These are phyloP conservation scores for Rhodamnia rubescens DNA, from an alignment of 345 rosid species.

Conservation along the genomic window DNA sequence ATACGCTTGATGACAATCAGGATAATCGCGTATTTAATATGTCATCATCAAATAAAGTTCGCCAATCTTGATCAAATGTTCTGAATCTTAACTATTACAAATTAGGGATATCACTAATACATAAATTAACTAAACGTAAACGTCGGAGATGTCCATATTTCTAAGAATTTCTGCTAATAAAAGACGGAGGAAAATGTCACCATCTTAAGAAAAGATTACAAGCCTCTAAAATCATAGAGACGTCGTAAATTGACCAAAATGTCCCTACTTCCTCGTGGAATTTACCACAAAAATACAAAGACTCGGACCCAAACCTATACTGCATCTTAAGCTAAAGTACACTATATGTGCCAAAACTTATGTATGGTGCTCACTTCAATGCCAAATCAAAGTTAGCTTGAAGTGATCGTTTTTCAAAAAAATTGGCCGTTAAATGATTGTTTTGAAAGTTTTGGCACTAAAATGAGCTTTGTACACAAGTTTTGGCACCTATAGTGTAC, in stretches of 20 bases:
- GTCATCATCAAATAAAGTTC: not conserved
- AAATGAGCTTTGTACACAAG: too few species aligned
- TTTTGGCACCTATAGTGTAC: too few species aligned
- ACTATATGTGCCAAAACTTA: too few species aligned
- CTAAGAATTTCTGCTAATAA: not conserved
- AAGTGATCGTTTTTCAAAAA: too few species aligned
- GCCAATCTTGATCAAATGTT: not conserved
- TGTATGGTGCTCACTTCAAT: too few species aligned
- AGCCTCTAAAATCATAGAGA: fast-evolving
- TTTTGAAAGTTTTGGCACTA: too few species aligned
- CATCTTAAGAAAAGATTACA: not conserved
- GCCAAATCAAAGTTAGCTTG: too few species aligned
- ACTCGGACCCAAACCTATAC: too few species aligned
- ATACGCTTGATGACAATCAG: not conserved
- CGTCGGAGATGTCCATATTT: not conserved
- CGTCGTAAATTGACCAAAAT: not conserved
- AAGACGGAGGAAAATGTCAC: not conserved
- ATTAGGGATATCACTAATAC: not conserved
- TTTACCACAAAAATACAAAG: too few species aligned
- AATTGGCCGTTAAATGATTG: too few species aligned
- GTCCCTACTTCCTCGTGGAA: too few species aligned
- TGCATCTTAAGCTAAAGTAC: too few species aligned
- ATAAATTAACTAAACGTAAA: not conserved
- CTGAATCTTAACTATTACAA: not conserved
- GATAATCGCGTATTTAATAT: not conserved